These are phyloP conservation scores for Penicillium egyptiacum DNA, from an alignment of 495 filamentous ascomycete species.

Conservation along the genomic window DNA sequence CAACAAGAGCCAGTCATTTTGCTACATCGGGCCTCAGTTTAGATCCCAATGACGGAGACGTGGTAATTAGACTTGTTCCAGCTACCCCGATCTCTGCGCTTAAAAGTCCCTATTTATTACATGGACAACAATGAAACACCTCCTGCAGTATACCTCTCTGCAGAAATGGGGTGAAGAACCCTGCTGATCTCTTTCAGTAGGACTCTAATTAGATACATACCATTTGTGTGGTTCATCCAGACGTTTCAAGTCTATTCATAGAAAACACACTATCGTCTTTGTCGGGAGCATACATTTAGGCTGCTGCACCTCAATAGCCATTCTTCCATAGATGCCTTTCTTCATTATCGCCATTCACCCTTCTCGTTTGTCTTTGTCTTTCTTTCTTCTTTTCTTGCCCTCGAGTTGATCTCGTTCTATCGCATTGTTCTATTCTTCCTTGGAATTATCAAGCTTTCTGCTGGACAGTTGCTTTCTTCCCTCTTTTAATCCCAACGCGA, in stretches of 20 bases:
- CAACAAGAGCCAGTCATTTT: conserved; percentile 14
- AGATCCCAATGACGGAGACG: conserved; percentile 4
- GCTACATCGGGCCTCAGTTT: background rate
- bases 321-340: conserved; percentile 15
- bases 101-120: conserved; percentile 4
- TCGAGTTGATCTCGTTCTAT: conserved; percentile 29
- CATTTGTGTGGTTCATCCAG: background rate
- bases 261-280: background rate
- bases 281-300: conserved; percentile 1
- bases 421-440: conserved; percentile 17
- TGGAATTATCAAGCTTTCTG: conserved; percentile 31
- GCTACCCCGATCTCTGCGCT: conserved; percentile 10
- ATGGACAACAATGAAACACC: conserved; percentile 14
- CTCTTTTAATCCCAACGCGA: conserved; percentile 35
- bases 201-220: background rate
- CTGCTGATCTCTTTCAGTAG: background rate
- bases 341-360: conserved; percentile 5
- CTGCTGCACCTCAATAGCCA: conserved; percentile 3
- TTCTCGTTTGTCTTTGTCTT: conserved; percentile 25
- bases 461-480: conserved; percentile 41
- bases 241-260: conserved; percentile 17
- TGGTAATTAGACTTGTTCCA: background rate
- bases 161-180: background rate
- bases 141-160: conserved; percentile 5
- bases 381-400: conserved; percentile 19